Evolutionary conservation across 139 green algal genomes (phyloP).

Genomic region (Volvox reticuliferus): DNA sequence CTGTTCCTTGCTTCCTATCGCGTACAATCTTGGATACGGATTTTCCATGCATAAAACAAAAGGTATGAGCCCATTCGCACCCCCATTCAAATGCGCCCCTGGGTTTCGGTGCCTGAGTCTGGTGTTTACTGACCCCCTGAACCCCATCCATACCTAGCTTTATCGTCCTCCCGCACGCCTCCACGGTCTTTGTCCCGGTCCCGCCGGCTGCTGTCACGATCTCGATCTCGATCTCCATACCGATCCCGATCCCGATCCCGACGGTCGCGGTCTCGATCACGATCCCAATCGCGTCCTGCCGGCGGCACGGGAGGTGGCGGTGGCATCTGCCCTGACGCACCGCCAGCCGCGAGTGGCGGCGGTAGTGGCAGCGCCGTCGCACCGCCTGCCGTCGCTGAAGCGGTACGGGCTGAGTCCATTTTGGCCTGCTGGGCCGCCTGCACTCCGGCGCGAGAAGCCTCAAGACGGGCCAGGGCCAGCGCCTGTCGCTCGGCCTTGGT

Average conservation of each 20-base stretch:
- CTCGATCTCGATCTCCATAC: conserved; percentile 21
- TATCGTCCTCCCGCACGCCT: background rate
- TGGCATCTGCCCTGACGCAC: background rate
- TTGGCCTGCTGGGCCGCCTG: conserved; percentile 49
- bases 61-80: too few species aligned
- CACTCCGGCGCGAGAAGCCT: conserved; percentile 65
- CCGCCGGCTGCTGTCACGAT: conserved; percentile 14
- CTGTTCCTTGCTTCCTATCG: too few species aligned
- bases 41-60: too few species aligned
- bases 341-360: background rate
- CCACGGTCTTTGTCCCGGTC: conserved; percentile 29
- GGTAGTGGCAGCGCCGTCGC: background rate
- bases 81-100: too few species aligned
- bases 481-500: conserved; percentile 90
- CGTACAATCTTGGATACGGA: too few species aligned
- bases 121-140: background rate
- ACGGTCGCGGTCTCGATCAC: conserved; percentile 34
- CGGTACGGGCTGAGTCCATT: conserved; percentile 7
- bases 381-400: background rate
- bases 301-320: conserved; percentile 12
- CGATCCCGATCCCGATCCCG: conserved; percentile 18
- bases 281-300: conserved; percentile 23
- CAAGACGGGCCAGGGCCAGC: conserved; percentile 79
- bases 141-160: background rate
- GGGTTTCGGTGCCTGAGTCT: background rate